phyloP scores from a whole-genome alignment of 345 rosid genomes.

The Pugionium cornutum region DNA sequence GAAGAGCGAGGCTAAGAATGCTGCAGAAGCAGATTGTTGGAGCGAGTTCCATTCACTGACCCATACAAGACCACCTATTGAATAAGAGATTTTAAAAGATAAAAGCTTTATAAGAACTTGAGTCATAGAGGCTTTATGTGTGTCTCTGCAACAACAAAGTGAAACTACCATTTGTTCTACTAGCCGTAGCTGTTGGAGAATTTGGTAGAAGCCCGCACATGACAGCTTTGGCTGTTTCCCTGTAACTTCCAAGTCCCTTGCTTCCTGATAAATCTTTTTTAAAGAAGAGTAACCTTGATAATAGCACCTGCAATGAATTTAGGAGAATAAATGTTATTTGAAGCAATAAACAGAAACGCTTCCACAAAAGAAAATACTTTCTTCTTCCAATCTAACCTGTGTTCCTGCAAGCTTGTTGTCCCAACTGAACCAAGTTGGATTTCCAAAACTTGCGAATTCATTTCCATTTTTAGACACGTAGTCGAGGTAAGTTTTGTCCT shows the following conservation, averaged over 20 bases:
- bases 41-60: conserved; percentile 82
- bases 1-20: conserved; percentile 83
- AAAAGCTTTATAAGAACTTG: background rate
- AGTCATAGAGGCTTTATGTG: background rate
- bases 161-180: conserved; percentile 73
- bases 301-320: conserved; percentile 58
- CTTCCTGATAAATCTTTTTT: conserved; percentile 58
- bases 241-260: conserved; percentile 63
- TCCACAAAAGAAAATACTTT: background rate
- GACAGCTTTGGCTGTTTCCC: conserved; percentile 84
- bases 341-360: background rate
- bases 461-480: conserved; percentile 69
- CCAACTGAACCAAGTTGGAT: conserved; percentile 98
- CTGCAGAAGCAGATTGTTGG: conserved; percentile 92
- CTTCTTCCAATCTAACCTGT: conserved; percentile 53
- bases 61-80: conserved; percentile 90
- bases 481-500: conserved; percentile 68
- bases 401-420: conserved; percentile 94
- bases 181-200: conserved; percentile 83
- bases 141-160: conserved; percentile 5
- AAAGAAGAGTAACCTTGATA: conserved; percentile 82
- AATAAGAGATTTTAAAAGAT: background rate
- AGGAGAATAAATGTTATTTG: background rate
- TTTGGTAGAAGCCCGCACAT: conserved; percentile 87
- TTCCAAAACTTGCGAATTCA: conserved; percentile 70